phyloP scores from a whole-genome alignment of 192 early-diverging fungal species.

The Neocallimastix lanati region DNA sequence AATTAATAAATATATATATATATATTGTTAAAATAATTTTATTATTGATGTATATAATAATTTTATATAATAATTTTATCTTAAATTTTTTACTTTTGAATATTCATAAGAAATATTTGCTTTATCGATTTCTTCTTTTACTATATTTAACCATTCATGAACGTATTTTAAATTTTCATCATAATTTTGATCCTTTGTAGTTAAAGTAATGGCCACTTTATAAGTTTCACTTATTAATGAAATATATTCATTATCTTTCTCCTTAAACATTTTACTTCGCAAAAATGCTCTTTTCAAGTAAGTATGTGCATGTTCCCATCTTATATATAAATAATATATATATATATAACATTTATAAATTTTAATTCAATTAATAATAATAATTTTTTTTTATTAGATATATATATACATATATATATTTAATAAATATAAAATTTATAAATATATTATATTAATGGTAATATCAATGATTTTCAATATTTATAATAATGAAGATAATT shows the following conservation, averaged over 20 bases:
- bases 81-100: neutral
- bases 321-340: neutral
- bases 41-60: neutral
- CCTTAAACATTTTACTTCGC: neutral
- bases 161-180: neutral
- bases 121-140: neutral
- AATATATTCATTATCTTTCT: neutral
- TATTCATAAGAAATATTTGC: neutral
- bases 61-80: too few relatives aligned
- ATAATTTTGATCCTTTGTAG: neutral
- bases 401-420: neutral
- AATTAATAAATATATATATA: too few relatives aligned
- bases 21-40: neutral
- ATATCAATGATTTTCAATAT: too few relatives aligned
- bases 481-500: too few relatives aligned
- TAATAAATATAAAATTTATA: too few relatives aligned
- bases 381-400: too few relatives aligned
- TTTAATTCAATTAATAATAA: too few relatives aligned
- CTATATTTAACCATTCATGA: neutral
- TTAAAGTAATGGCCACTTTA: neutral
- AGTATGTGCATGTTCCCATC: neutral
- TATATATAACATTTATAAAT: neutral
- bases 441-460: too few relatives aligned
- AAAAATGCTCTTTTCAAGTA: neutral
- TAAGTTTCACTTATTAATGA: neutral